Conservation (phyloP, 768 basidiomycete species). For the Leccinum imitatum region DNA sequence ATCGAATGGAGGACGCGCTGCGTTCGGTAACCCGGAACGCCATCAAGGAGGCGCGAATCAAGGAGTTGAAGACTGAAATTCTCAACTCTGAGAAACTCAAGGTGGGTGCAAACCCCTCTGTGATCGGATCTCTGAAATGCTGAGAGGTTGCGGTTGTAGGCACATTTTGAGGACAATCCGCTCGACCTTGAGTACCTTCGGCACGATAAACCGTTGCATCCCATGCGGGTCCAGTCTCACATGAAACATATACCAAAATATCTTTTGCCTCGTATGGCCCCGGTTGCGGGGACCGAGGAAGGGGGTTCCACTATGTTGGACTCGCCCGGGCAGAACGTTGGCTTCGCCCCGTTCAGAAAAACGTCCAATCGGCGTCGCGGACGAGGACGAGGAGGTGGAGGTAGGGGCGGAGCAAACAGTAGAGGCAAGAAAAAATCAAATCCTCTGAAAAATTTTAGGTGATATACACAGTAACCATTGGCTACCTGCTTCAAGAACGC, state of each 20-base stretch:
- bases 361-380: constrained; percentile 45
- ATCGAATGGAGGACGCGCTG: constrained; percentile 96
- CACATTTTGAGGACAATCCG: constrained; percentile 97
- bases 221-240: constrained; percentile 85
- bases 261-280: constrained; percentile 72
- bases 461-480: not conserved
- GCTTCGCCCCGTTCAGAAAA: constrained; percentile 78
- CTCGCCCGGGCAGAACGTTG: constrained; percentile 32
- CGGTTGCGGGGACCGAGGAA: constrained; percentile 41
- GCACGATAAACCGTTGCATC: constrained; percentile 93
- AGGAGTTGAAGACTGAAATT: constrained; percentile 91
- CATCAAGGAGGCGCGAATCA: constrained; percentile 87
- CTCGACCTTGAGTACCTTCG: constrained; percentile 87
- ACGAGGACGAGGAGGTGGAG: constrained; percentile 54
- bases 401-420: constrained; percentile 33
- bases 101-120: constrained; percentile 43
- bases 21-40: constrained; percentile 83
- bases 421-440: constrained; percentile 71
- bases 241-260: constrained; percentile 97
- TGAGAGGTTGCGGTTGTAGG: constrained; percentile 45
- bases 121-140: not conserved
- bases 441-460: constrained; percentile 76
- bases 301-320: constrained; percentile 20
- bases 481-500: not conserved
- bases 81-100: constrained; percentile 96